These are phyloP conservation scores for Chalaropsis ovoidea DNA, from an alignment of 2,329 filamentous ascomycete species.

Conservation along the genomic window DNA sequence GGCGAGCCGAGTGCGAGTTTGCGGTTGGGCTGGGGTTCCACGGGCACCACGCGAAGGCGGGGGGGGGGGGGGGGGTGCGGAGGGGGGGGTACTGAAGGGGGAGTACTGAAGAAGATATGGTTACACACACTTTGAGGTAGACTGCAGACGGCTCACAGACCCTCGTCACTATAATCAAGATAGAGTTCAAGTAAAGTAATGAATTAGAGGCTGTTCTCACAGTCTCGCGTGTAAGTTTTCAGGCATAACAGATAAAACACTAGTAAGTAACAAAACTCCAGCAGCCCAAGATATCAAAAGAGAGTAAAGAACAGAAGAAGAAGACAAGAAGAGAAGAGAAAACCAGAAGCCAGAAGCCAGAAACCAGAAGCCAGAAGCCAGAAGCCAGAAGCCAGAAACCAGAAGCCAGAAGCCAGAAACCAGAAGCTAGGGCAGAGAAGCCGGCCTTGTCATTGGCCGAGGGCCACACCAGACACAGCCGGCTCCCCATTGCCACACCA, in stretches of 20 bases:
- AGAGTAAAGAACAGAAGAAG: constrained; percentile 23
- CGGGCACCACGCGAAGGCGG: constrained; percentile 39
- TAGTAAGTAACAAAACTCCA: constrained; percentile 22
- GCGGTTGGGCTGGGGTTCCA: constrained; percentile 57
- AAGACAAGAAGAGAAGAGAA: constrained; percentile 17
- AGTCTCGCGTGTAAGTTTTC: background rate
- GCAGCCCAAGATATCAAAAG: constrained; percentile 23
- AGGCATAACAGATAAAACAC: background rate
- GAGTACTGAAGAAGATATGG: too few relatives aligned
- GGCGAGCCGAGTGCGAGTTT: constrained; percentile 52
- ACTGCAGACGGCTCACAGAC: background rate
- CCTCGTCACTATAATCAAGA: background rate
- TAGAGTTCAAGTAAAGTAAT: background rate
- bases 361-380: too few relatives aligned
- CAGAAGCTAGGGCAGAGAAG: too few relatives aligned
- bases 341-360: constrained; percentile 1
- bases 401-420: background rate
- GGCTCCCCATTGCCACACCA: background rate
- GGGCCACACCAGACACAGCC: background rate
- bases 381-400: constrained; percentile 2
- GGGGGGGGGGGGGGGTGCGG: background rate
- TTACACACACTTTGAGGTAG: too few relatives aligned
- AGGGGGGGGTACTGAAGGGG: too few relatives aligned
- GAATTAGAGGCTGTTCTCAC: constrained; percentile 2
- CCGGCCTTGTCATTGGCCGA: too few relatives aligned